Evolutionary conservation across 768 basidiomycete genomes (phyloP).

Genomic region (Pleurotus platypus): DNA sequence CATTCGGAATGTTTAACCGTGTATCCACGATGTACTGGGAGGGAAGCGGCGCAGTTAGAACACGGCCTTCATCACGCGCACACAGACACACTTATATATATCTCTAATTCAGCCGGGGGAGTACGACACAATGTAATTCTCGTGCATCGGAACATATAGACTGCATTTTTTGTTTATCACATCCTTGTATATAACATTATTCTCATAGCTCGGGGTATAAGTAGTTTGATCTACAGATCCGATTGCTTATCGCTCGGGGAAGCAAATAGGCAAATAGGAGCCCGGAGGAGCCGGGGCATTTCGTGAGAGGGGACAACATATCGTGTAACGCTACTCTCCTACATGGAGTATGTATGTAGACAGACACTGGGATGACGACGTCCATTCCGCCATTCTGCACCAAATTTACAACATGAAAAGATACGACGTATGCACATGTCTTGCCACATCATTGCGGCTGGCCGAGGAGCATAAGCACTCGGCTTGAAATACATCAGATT

Average conservation of each 20-base stretch:
- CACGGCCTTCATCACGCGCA: neutral
- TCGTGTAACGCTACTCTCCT: too few relatives aligned
- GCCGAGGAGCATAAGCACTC: too few relatives aligned
- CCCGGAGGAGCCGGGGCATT: neutral
- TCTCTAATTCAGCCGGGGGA: constrained; percentile 1
- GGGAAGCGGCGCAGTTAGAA: neutral
- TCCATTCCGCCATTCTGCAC: too few relatives aligned
- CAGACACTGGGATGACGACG: constrained; percentile 14
- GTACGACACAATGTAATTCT: constrained; percentile 6
- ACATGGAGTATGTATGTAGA: constrained; percentile 5
- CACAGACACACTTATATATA: neutral
- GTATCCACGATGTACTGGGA: neutral
- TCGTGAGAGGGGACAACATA: neutral
- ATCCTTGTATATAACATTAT: neutral
- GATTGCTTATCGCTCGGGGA: constrained; percentile 3
- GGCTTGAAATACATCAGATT: too few relatives aligned
- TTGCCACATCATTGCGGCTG: too few relatives aligned
- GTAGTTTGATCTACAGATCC: neutral
- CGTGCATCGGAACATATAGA: constrained; percentile 7
- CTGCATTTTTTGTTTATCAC: neutral
- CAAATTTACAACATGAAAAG: too few relatives aligned
- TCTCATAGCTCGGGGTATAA: constrained; percentile 1
- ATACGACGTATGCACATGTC: too few relatives aligned
- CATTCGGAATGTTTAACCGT: neutral
- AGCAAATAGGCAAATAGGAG: constrained; percentile 4